Percentiles rank a stretch among this genome's conserved stretches.
These are phyloP conservation scores for Penicillium diatomitis DNA, from an alignment of 495 filamentous ascomycete genomes.

Conservation along the genomic window DNA sequence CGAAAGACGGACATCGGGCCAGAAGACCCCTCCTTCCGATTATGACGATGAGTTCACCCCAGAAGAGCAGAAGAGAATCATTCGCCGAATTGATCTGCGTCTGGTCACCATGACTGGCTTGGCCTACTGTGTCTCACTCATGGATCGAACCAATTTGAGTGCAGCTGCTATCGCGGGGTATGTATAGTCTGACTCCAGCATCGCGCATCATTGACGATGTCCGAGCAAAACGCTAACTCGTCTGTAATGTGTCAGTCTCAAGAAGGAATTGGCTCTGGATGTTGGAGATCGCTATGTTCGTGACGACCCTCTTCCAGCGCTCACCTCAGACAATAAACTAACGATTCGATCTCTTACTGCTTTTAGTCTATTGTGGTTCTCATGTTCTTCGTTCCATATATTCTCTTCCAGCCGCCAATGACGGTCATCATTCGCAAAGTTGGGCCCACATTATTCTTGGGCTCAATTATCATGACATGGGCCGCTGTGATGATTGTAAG, in stretches of 20 bases:
- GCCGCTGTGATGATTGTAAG: conserved; percentile 37
- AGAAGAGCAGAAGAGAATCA: conserved; percentile 37
- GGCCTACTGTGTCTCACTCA: conserved; percentile 56
- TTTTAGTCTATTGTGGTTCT: conserved; percentile 46
- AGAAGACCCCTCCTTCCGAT: conserved; percentile 8
- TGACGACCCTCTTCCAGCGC: not conserved
- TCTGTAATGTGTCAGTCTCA: conserved; percentile 27
- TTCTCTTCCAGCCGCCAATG: conserved; percentile 53
- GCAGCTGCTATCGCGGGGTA: conserved; percentile 54
- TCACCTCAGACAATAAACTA: not conserved
- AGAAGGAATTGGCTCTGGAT: conserved; percentile 38
- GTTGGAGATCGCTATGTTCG: conserved; percentile 34
- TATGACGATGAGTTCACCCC: conserved; percentile 29
- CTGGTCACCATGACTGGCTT: conserved; percentile 55
- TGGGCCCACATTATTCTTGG: conserved; percentile 48
- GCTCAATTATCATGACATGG: conserved; percentile 44
- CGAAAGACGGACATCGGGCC: conserved; percentile 6
- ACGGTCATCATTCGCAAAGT: conserved; percentile 51
- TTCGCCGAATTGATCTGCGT: conserved; percentile 51
- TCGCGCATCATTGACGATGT: not conserved
- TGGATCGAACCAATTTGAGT: conserved; percentile 62
- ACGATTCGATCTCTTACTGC: not conserved
- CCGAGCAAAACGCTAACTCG: not conserved
- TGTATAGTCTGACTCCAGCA: not conserved
- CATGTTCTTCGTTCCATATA: conserved; percentile 60